phyloP scores from a whole-genome alignment of 2,329 filamentous ascomycete species.

The Lecanicillium sp. region DNA sequence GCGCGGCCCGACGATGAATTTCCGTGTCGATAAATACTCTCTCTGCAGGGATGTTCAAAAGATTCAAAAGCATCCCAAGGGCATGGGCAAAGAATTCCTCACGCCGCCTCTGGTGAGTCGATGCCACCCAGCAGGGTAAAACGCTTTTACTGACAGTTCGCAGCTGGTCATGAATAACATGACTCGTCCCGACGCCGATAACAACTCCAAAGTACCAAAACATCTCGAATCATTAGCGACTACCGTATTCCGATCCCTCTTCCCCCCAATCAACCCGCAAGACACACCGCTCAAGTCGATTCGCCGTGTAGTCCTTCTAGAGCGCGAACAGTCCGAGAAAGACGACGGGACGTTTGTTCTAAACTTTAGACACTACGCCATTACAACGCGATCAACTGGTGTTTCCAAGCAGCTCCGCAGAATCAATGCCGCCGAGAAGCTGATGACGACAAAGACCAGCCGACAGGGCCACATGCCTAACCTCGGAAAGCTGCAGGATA shows the following conservation, averaged over 20 bases:
- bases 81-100: slow-evolving; percentile 75
- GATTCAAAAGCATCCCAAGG: slow-evolving; percentile 73
- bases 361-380: slow-evolving; percentile 89
- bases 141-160: slow-evolving; percentile 20
- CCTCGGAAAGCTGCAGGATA: slow-evolving; percentile 82
- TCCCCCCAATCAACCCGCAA: slow-evolving; percentile 91
- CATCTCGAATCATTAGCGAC: slow-evolving; percentile 90
- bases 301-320: slow-evolving; percentile 79
- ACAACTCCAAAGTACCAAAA: slow-evolving; percentile 69
- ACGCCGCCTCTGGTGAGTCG: slow-evolving; percentile 66
- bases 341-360: slow-evolving; percentile 68
- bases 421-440: slow-evolving; percentile 76
- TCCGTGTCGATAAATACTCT: slow-evolving; percentile 90
- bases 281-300: slow-evolving; percentile 86
- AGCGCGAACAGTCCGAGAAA: slow-evolving; percentile 58
- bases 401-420: slow-evolving; percentile 77
- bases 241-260: slow-evolving; percentile 91
- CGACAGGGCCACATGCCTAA: slow-evolving; percentile 72
- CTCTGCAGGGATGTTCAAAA: slow-evolving; percentile 84
- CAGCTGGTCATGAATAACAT: slow-evolving; percentile 98
- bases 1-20: slow-evolving; percentile 85
- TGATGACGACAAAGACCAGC: slow-evolving; percentile 52
- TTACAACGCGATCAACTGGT: slow-evolving; percentile 79
- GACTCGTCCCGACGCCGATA: slow-evolving; percentile 51
- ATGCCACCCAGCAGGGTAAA: too few relatives aligned